Base-by-base conservation (phyloP, 768 basidiomycete genomes). In the Lepiota brunneoincarnata region DNA sequence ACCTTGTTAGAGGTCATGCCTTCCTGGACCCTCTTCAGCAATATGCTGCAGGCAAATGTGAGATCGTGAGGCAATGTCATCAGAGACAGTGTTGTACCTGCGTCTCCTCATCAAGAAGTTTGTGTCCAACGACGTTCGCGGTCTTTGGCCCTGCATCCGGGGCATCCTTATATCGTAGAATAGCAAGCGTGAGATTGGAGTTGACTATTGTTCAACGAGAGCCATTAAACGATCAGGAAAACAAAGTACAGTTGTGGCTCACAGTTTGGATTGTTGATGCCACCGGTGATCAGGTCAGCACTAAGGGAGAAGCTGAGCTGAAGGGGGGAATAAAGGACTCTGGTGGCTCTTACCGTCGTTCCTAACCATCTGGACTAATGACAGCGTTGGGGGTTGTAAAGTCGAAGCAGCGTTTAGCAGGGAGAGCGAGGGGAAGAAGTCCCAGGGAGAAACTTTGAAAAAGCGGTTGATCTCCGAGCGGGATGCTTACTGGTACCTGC, bases 101-200 rank as follows among this genome's bases (percentile, higher is more conserved):
- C 42, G 54, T 47, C 45, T 54, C 28, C 9, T 43, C 37, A n/a
- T 48, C 47, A 31, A 56, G 55, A 20, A 56, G 12, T 18, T 51
- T 56, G 54, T 55, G 37, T 59, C 44, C 18, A 17, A 55, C 60
- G 49, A 67, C 26, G 37, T 58, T 47, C 7, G 54, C 49, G 2
- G 61, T 59, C 0, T 44, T 54, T 1, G 76, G 77, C 1, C 78
- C 75, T 12, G 10, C 55, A 11, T 57, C 37, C 0, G 71, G 67
- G 7, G 76, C 75, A 2, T 74, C 76, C 0, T 60, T 59, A 53
- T 79, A 79, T 24, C 71, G 69, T 4, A 79, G 67, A 46, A 78
- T 71, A 0, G 71, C 77, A 18, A 64, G 69, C 55, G 70, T 75
- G 51, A 61, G 62, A 2, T 69, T 63, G 3, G 59, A 58, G 11